phyloP scores from a whole-genome alignment of 2,329 filamentous ascomycete species.

The Penicillium concentricum region DNA sequence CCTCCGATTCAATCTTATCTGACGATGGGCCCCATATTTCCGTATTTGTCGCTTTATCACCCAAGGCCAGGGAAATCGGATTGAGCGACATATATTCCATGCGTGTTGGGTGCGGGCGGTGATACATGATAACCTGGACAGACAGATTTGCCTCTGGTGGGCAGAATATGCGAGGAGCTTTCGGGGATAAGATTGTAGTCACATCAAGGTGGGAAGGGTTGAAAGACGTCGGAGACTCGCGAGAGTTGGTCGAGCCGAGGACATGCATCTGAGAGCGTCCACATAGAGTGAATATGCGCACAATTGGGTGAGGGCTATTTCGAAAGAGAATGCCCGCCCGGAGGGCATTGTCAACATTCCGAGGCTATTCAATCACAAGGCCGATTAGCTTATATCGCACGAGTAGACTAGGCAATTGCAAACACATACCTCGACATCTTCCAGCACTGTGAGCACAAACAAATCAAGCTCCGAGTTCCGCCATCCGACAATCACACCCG shows the following conservation, averaged over 20 bases:
- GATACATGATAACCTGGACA: slow-evolving; percentile 85
- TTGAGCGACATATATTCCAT: slow-evolving; percentile 97
- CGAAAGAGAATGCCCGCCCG: slow-evolving; percentile 80
- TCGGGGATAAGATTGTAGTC: slow-evolving; percentile 51
- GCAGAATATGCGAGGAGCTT: slow-evolving; percentile 72
- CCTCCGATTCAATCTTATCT: slow-evolving; percentile 67
- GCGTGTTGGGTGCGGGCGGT: slow-evolving; percentile 75
- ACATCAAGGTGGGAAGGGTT: slow-evolving; percentile 70
- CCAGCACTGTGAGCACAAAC: slow-evolving; percentile 83
- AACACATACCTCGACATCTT: slow-evolving; percentile 78
- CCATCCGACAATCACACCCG: slow-evolving; percentile 93
- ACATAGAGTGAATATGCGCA: slow-evolving; percentile 79
- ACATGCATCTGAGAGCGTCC: slow-evolving; percentile 81
- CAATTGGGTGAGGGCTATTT: slow-evolving; percentile 74
- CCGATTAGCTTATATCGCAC: slow-evolving; percentile 2
- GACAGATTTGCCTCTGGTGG: slow-evolving; percentile 63
- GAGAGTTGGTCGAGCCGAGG: slow-evolving; percentile 75
- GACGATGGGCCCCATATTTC: slow-evolving; percentile 38
- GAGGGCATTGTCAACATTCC: slow-evolving; percentile 83
- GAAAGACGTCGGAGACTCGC: slow-evolving; percentile 48
- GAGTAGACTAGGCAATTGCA: not conserved
- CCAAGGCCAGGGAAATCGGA: slow-evolving; percentile 83
- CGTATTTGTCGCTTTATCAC: slow-evolving; percentile 59
- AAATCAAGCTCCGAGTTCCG: slow-evolving; percentile 88
- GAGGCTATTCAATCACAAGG: slow-evolving; percentile 51